These are phyloP conservation scores for Kalmusia sp. DNA, from an alignment of 2,329 filamentous ascomycete species.

Conservation along the genomic window DNA sequence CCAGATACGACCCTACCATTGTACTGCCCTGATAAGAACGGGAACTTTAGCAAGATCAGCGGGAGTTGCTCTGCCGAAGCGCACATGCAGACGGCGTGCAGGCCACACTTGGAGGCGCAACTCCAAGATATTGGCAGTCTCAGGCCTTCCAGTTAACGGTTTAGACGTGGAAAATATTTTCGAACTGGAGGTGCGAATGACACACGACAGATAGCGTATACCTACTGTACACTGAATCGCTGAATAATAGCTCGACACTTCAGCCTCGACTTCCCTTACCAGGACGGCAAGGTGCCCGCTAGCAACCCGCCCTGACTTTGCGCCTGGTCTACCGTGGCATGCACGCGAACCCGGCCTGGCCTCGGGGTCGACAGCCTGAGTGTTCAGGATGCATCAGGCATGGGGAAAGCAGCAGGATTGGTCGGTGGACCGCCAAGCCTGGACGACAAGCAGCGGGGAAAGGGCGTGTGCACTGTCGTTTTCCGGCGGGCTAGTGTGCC, in stretches of 20 bases:
- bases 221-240: slow-evolving; percentile 17
- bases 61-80: not conserved
- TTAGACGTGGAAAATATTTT: slow-evolving; percentile 19
- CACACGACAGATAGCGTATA: slow-evolving; percentile 30
- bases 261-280: slow-evolving; percentile 17
- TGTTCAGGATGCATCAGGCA: not conserved
- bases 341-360: not conserved
- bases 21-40: no score
- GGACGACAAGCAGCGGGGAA: slow-evolving; percentile 8
- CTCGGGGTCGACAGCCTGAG: not conserved
- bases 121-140: slow-evolving; percentile 14
- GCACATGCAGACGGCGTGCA: slow-evolving; percentile 11
- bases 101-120: slow-evolving; percentile 7
- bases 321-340: not conserved
- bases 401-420: not conserved
- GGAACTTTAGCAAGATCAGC: no score
- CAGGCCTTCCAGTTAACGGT: slow-evolving; percentile 29
- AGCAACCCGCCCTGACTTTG: not conserved
- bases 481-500: not conserved
- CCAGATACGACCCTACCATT: no score
- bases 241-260: slow-evolving; percentile 7
- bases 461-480: slow-evolving; percentile 3
- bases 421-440: not conserved
- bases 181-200: slow-evolving; percentile 26
- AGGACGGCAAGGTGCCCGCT: slow-evolving; percentile 2